Evolutionary conservation across 1,284 basidiomycete genomes (phyloP).

Genomic region (Inonotus hispidus): DNA sequence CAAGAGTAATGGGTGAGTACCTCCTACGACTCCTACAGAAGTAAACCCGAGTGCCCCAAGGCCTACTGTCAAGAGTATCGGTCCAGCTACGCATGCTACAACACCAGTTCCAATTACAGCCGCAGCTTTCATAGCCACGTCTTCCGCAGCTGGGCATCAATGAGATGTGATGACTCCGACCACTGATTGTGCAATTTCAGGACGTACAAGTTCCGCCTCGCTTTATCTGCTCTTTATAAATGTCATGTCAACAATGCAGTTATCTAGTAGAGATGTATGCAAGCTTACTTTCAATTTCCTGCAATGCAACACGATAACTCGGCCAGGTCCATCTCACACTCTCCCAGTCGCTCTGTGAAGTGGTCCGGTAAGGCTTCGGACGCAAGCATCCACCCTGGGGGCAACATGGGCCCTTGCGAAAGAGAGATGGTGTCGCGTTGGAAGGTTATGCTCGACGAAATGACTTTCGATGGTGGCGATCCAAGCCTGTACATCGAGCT

Average conservation of each 20-base stretch:
- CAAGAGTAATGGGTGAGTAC: background rate
- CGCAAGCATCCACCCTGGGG: background rate
- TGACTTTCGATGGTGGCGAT: background rate
- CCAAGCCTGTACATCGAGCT: background rate
- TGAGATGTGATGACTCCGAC: too few species aligned
- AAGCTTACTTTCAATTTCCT: background rate
- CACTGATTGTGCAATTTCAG: too few species aligned
- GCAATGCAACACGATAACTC: background rate
- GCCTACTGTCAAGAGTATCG: background rate
- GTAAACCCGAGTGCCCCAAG: constrained; percentile 3
- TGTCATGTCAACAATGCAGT: too few species aligned
- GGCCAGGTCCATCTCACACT: background rate
- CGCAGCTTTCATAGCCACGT: background rate
- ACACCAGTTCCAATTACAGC: background rate
- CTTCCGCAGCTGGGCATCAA: background rate
- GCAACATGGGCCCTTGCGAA: background rate
- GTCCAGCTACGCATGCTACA: background rate
- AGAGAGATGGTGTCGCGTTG: background rate
- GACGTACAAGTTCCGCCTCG: too few species aligned
- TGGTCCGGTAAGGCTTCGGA: background rate
- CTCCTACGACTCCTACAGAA: constrained; percentile 1
- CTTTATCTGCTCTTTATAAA: too few species aligned
- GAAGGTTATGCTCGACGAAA: background rate
- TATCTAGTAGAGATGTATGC: too few species aligned
- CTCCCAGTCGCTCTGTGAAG: background rate